Percentiles rank a stretch among this genome's conserved stretches.
These are phyloP conservation scores for Seiridium cupressi DNA, from an alignment of 2,329 filamentous ascomycete genomes.

Conservation along the genomic window DNA sequence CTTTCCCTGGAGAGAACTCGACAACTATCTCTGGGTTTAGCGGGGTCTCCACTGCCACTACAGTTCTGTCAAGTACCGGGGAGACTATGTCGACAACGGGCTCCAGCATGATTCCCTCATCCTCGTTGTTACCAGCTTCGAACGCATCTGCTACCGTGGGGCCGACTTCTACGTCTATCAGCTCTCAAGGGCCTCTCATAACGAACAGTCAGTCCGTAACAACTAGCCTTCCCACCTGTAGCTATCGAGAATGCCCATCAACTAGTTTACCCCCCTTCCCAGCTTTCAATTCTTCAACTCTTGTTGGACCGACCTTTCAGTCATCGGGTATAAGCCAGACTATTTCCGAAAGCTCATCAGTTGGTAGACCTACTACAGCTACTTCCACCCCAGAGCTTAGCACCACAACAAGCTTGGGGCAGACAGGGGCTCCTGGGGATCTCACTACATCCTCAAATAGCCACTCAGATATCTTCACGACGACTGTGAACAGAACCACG, in stretches of 20 bases:
- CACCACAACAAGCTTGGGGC: too few species aligned
- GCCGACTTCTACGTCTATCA: not conserved
- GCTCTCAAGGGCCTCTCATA: not conserved
- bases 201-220: not conserved
- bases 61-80: not conserved
- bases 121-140: not conserved
- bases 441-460: too few species aligned
- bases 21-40: not conserved
- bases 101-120: not conserved
- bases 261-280: constrained; percentile 1
- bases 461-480: too few species aligned
- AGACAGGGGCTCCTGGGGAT: too few species aligned
- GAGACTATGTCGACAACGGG: not conserved
- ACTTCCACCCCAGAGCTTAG: too few species aligned
- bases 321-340: not conserved
- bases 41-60: not conserved
- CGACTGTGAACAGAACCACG: too few species aligned
- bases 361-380: not conserved
- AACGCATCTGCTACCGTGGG: not conserved
- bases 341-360: not conserved
- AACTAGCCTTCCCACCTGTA: not conserved
- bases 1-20: not conserved
- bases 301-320: not conserved
- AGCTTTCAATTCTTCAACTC: not conserved
- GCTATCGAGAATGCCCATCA: not conserved